phyloP scores from a whole-genome alignment of 371 early-diverging fungal genomes.

The Mortierella sp. region DNA sequence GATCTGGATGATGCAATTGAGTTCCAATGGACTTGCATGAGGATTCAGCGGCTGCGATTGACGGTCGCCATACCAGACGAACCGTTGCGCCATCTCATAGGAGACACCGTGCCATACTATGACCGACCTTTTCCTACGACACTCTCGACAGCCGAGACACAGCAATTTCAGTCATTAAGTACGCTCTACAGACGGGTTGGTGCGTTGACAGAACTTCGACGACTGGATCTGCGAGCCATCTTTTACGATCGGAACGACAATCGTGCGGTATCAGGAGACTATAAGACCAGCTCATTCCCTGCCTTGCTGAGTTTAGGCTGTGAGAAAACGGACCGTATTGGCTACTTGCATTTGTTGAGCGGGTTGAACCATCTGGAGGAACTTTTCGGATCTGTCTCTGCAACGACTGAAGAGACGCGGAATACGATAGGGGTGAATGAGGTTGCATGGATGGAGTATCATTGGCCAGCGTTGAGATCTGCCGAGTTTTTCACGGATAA shows the following conservation, averaged over 20 bases:
- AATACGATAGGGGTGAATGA: not conserved
- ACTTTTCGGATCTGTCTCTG: not conserved
- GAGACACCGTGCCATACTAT: not conserved
- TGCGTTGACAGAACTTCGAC: not conserved
- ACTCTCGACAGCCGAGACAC: not conserved
- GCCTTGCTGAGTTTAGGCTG: not conserved
- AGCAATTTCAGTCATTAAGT: not conserved
- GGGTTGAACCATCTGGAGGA: not conserved
- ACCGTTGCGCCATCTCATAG: not conserved
- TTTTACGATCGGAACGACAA: not conserved
- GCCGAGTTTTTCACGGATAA: too few relatives aligned
- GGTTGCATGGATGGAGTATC: not conserved
- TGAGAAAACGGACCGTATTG: not conserved
- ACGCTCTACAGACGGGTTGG: not conserved
- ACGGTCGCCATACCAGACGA: not conserved
- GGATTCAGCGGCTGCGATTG: not conserved
- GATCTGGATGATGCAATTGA: not conserved
- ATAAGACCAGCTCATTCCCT: not conserved
- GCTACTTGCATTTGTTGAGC: not conserved
- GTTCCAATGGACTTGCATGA: not conserved
- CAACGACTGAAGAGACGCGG: not conserved
- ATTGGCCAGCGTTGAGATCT: not conserved
- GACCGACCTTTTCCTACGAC: not conserved
- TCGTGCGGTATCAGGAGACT: not conserved
- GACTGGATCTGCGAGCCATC: not conserved